Percentiles rank a stretch among this genome's conserved stretches.
phyloP scores from a whole-genome alignment of 2,329 filamentous ascomycete species.

The Stachybotrys chartarum region DNA sequence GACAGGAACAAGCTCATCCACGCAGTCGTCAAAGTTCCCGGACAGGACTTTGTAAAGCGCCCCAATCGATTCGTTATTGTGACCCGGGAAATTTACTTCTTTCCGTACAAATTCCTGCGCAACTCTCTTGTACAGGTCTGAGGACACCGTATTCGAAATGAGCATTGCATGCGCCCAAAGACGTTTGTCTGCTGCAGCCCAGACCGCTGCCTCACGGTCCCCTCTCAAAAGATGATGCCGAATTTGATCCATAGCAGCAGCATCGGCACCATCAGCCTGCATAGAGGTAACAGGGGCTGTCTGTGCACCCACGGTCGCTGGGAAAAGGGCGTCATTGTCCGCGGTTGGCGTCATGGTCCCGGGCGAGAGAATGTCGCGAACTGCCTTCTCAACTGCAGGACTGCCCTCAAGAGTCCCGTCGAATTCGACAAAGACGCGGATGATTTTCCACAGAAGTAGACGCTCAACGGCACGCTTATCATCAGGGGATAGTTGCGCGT shows the following conservation, averaged over 20 bases:
- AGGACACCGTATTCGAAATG: constrained; percentile 69
- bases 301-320: constrained; percentile 16
- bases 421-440: constrained; percentile 74
- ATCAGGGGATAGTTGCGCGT: constrained; percentile 45
- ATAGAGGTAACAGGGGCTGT: constrained; percentile 25
- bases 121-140: constrained; percentile 85
- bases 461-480: constrained; percentile 74
- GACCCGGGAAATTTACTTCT: constrained; percentile 77
- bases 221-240: constrained; percentile 69
- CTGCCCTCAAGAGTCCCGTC: constrained; percentile 77
- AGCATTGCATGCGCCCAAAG: constrained; percentile 96
- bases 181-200: constrained; percentile 86
- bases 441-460: constrained; percentile 78
- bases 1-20: constrained; percentile 89
- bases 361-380: constrained; percentile 68
- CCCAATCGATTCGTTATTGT: constrained; percentile 79
- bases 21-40: constrained; percentile 87
- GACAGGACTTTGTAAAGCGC: constrained; percentile 91
- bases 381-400: constrained; percentile 62
- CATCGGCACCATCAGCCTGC: constrained; percentile 61
- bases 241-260: constrained; percentile 62
- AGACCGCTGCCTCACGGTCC: constrained; percentile 84
- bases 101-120: constrained; percentile 92
- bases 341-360: constrained; percentile 21
- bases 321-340: constrained; percentile 16